Evolutionary conservation across 495 filamentous ascomycete species (phyloP).

Genomic region (Tetracladium setigerum): DNA sequence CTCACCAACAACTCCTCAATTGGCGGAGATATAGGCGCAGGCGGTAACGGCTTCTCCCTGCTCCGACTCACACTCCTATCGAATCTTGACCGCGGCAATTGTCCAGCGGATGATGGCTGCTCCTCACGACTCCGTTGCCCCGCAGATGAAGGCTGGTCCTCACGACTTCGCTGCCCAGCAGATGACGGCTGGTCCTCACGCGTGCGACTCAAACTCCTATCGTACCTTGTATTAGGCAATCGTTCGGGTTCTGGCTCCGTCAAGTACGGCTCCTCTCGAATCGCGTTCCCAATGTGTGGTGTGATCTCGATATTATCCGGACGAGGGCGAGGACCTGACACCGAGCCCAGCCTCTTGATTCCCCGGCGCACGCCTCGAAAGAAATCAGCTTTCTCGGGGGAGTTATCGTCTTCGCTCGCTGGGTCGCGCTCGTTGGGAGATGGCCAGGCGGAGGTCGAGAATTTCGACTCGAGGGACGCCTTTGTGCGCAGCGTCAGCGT

Average conservation of each 20-base stretch:
- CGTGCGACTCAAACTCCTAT: too few species aligned
- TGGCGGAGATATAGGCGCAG: constrained; percentile 20
- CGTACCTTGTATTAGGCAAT: too few species aligned
- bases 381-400: constrained; percentile 29
- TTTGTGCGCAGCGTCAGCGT: constrained; percentile 14
- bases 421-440: constrained; percentile 15
- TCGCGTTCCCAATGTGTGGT: too few species aligned
- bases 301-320: constrained; percentile 12
- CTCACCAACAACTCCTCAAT: constrained; percentile 7
- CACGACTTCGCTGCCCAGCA: too few species aligned
- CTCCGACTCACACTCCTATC: constrained; percentile 6
- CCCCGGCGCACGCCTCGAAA: constrained; percentile 41
- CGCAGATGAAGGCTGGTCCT: too few species aligned
- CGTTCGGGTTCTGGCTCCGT: too few species aligned
- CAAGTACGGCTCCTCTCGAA: too few species aligned
- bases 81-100: too few species aligned
- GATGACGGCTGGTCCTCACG: too few species aligned
- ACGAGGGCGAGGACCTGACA: constrained; percentile 22
- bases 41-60: constrained; percentile 44
- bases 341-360: constrained; percentile 35
- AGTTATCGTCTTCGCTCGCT: constrained; percentile 32
- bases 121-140: too few species aligned
- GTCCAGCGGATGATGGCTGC: too few species aligned
- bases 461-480: constrained; percentile 19
- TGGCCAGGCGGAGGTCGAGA: constrained; percentile 4